Evolutionary conservation across 192 early-diverging fungal genomes (phyloP).

Genomic region (Paraglomus brasilianum): DNA sequence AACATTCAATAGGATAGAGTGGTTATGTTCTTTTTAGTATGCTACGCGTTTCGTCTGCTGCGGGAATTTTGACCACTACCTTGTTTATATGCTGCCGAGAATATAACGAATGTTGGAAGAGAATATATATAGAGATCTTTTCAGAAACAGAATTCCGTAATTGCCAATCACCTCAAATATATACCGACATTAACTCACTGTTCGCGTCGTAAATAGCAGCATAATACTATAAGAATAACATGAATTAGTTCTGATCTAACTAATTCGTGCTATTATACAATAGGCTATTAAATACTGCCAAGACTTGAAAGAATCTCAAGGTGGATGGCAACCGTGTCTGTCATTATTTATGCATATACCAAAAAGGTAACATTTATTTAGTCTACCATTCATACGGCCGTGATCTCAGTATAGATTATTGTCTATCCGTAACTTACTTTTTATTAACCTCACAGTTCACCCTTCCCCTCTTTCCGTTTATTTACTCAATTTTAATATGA

Average conservation of each 20-base stretch:
- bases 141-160: background rate
- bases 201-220: background rate
- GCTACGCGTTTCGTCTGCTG: background rate
- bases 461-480: constrained; percentile 19
- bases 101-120: background rate
- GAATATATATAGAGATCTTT: background rate
- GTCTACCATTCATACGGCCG: too few species aligned
- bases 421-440: constrained; percentile 24
- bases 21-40: background rate
- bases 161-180: constrained; percentile 11
- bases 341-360: constrained; percentile 74
- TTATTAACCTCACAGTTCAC: constrained; percentile 27
- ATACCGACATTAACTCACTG: background rate
- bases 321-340: constrained; percentile 87
- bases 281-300: constrained; percentile 84
- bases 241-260: background rate
- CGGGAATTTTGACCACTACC: background rate
- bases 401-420: background rate
- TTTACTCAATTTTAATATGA: constrained; percentile 1
- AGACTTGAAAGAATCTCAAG: constrained; percentile 67
- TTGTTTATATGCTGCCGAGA: background rate
- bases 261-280: constrained; percentile 20
- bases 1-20: background rate
- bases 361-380: constrained; percentile 47
- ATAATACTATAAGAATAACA: background rate